A percentile compares a stretch with the other conserved stretches of the same genome.
Conservation (phyloP, 1,284 basidiomycete species). For the Cutaneotrichosporon sp. region DNA sequence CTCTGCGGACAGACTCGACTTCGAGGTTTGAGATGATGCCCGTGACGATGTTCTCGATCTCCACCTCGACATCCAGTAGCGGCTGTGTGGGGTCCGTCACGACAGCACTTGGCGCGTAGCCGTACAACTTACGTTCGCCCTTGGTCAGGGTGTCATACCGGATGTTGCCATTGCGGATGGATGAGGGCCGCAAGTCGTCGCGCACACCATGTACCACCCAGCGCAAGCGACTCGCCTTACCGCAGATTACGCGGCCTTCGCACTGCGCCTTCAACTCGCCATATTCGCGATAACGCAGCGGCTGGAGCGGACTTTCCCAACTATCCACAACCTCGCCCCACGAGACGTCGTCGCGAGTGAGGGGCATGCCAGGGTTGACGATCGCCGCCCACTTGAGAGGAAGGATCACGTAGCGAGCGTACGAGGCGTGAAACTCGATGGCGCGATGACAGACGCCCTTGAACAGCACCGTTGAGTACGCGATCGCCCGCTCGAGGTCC, state of each 20-base stretch:
- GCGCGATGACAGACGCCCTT: constrained; percentile 12
- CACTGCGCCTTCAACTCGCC: background rate
- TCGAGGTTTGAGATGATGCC: background rate
- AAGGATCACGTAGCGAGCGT: constrained; percentile 30
- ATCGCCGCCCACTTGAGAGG: constrained; percentile 23
- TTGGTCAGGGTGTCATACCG: background rate
- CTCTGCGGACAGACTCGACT: background rate
- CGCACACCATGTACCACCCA: constrained; percentile 25
- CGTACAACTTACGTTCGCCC: background rate
- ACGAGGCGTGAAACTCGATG: constrained; percentile 17
- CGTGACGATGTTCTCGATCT: constrained; percentile 30
- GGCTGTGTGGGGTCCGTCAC: constrained; percentile 24
- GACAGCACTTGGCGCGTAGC: background rate
- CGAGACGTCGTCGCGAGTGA: constrained; percentile 24
- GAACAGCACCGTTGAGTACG: constrained; percentile 1
- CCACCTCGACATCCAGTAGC: constrained; percentile 27
- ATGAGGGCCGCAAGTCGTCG: constrained; percentile 22
- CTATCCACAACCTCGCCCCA: constrained; percentile 36
- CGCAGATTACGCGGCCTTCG: constrained; percentile 18
- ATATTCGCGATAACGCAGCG: background rate
- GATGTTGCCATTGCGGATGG: background rate
- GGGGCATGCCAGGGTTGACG: background rate
- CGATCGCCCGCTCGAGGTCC: constrained; percentile 22
- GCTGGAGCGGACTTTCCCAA: background rate
- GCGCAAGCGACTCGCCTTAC: constrained; percentile 17